These are phyloP conservation scores for Fusarium sororula DNA, from an alignment of 2,329 filamentous ascomycete species.

Conservation along the genomic window DNA sequence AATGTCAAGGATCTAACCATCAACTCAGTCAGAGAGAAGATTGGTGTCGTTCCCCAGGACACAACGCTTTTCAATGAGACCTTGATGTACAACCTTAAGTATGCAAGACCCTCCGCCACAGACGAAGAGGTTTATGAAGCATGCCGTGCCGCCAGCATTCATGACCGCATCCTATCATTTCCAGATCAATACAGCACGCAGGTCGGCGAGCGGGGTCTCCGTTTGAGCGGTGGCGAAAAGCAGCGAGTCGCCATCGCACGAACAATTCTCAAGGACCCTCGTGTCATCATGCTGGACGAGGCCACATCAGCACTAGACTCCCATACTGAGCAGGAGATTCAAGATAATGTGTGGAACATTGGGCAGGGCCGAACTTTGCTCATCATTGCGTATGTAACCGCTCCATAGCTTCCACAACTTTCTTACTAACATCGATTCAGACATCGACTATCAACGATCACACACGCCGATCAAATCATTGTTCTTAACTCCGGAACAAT, in stretches of 20 bases:
- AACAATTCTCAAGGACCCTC: slow-evolving; percentile 90
- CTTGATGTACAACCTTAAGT: slow-evolving; percentile 93
- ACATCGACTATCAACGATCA: slow-evolving; percentile 86
- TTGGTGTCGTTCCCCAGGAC: slow-evolving; percentile 96
- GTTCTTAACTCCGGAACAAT: slow-evolving; percentile 82
- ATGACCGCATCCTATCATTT: slow-evolving; percentile 90
- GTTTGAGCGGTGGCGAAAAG: slow-evolving; percentile 90
- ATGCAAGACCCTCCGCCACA: slow-evolving; percentile 82
- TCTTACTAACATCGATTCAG: slow-evolving; percentile 48
- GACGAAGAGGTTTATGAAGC: slow-evolving; percentile 85
- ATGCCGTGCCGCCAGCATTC: slow-evolving; percentile 87
- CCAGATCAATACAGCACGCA: slow-evolving; percentile 89
- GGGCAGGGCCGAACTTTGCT: slow-evolving; percentile 89
- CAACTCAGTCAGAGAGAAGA: slow-evolving; percentile 88
- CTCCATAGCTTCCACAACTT: background rate
- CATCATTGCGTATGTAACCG: slow-evolving; percentile 81
- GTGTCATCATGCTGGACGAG: slow-evolving; percentile 92
- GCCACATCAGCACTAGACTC: slow-evolving; percentile 92
- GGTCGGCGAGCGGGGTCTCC: slow-evolving; percentile 88
- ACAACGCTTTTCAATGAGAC: slow-evolving; percentile 95
- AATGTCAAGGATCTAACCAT: slow-evolving; percentile 90
- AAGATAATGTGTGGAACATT: slow-evolving; percentile 83
- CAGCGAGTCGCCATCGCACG: slow-evolving; percentile 93
- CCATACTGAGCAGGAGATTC: slow-evolving; percentile 92
- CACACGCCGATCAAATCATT: slow-evolving; percentile 84